Evolutionary conservation across 2,329 filamentous ascomycete species (phyloP), one percentile per base, ranked within the genome.

Genomic region (Hypomyces perniciosus): DNA sequence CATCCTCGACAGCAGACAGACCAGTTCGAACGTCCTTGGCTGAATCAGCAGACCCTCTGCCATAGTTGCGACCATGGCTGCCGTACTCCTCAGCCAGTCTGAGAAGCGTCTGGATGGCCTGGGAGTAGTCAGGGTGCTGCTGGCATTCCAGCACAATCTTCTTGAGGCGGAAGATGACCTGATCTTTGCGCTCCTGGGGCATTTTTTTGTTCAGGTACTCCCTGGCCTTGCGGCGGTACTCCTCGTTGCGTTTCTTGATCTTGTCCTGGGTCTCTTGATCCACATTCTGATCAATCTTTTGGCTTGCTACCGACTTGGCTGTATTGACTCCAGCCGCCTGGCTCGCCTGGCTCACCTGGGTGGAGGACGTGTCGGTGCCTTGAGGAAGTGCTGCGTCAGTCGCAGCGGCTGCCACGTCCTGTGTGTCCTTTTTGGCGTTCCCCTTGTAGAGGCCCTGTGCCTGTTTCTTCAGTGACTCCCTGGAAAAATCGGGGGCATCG

Each of bases 101-200:
- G 30, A 99, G 79, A 5, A 99, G 76, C 3, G 92, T 95, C 61
- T 90, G 83, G 56, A 99, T 85, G n/a, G 93, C 93, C 68, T 87
- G 80, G 60, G 91, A 84, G 70, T 97, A 99, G 62, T 99, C 92
- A 52, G 88, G 82, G 65, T 97, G 93, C 51, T 92, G 88, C 72
- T 99, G 93, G 61, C 95, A 90, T 71, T 99, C 93, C 42, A 96
- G 84, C 37, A 99, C 75, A 87, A 97, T 95, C 82, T 97, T 97
- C 83, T 83, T 99, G 59, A 99, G 72, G 35, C 93, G 88, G 80
- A 84, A 96, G 61, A 96, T 85, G 50, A 85, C 85, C 75, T 96
- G 90, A 6, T 97, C 90, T 54, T 91, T 90, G 54, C 93, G 90
- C 68, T 97, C 91, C 70, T 92, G 75, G 1, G 93, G 91, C 71